These are phyloP conservation scores for Linderina pennispora DNA, from an alignment of 192 early-diverging fungal species.

Conservation along the genomic window DNA sequence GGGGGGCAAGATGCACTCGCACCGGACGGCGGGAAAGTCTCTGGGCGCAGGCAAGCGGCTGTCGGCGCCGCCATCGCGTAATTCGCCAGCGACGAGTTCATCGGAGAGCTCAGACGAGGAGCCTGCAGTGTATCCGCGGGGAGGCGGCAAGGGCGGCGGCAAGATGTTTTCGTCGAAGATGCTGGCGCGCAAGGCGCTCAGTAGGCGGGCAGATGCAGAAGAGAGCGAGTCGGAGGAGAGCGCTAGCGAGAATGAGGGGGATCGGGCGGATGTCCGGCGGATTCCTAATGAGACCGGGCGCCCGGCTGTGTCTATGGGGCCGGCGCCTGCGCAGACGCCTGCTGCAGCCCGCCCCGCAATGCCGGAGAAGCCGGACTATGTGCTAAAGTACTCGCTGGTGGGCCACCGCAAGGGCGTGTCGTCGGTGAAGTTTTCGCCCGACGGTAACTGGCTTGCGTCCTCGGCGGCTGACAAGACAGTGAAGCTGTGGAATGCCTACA, in stretches of 20 bases:
- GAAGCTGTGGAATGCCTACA: conserved; percentile 85
- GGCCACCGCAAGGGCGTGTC: conserved; percentile 95
- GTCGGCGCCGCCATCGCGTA: conserved; percentile 18
- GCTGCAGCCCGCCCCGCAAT: neutral
- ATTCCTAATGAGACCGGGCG: neutral
- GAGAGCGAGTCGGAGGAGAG: conserved; percentile 3
- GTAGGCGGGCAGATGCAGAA: conserved; percentile 9
- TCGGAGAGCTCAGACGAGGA: conserved; percentile 11
- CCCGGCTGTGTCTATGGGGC: neutral
- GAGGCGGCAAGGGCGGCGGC: conserved; percentile 43
- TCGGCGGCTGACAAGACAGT: conserved; percentile 88
- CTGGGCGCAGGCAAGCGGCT: conserved; percentile 37
- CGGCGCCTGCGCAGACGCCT: conserved; percentile 4
- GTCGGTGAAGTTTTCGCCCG: conserved; percentile 96
- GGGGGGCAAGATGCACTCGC: conserved; percentile 1
- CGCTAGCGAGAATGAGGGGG: neutral
- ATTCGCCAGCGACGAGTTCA: conserved; percentile 7
- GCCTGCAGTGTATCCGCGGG: conserved; percentile 8
- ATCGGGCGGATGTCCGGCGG: neutral
- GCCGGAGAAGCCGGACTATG: conserved; percentile 68
- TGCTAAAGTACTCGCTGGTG: conserved; percentile 78
- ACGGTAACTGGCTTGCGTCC: conserved; percentile 94
- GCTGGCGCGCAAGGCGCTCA: conserved; percentile 38
- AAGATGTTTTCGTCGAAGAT: conserved; percentile 48
- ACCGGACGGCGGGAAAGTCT: conserved; percentile 29